Evolutionary conservation across 371 early-diverging fungal species (phyloP).

Genomic region (Zancudomyces culisetae): DNA sequence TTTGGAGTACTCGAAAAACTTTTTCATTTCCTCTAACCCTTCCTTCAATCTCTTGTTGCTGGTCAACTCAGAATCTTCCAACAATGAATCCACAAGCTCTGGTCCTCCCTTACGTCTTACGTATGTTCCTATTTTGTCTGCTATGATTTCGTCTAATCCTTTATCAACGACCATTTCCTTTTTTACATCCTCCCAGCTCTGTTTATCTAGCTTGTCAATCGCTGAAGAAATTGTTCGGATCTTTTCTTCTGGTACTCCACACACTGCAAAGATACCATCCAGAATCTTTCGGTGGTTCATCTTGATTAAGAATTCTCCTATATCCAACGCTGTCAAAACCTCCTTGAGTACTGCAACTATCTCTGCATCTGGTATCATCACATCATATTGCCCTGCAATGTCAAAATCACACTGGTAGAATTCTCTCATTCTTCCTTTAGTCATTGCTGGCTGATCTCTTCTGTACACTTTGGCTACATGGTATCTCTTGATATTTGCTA

Average conservation of each 20-base stretch:
- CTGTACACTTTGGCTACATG: constrained; percentile 99
- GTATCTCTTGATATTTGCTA: constrained; percentile 84
- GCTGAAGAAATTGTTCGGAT: constrained; percentile 89
- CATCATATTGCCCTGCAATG: constrained; percentile 88
- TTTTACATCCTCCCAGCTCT: constrained; percentile 74
- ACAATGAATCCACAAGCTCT: constrained; percentile 55
- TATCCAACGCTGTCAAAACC: constrained; percentile 50
- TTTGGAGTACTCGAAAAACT: constrained; percentile 70
- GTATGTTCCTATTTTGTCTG: constrained; percentile 80
- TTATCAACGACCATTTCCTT: constrained; percentile 89
- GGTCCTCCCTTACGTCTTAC: constrained; percentile 62
- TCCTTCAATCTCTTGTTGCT: constrained; percentile 49
- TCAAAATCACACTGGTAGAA: constrained; percentile 99
- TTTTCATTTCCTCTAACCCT: constrained; percentile 76
- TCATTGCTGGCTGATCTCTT: constrained; percentile 97
- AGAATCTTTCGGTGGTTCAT: constrained; percentile 88
- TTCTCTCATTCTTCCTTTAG: constrained; percentile 96
- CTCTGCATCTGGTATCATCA: constrained; percentile 97
- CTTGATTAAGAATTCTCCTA: constrained; percentile 71
- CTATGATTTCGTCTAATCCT: constrained; percentile 53
- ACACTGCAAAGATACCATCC: constrained; percentile 88
- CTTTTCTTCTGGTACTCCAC: constrained; percentile 77
- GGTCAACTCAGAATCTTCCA: constrained; percentile 37
- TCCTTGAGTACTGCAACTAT: constrained; percentile 70
- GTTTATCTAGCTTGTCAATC: constrained; percentile 97